Evolutionary conservation across 495 filamentous ascomycete genomes (phyloP), one percentile per base, ranked within the genome.

Genomic region (Podospora anserina): DNA sequence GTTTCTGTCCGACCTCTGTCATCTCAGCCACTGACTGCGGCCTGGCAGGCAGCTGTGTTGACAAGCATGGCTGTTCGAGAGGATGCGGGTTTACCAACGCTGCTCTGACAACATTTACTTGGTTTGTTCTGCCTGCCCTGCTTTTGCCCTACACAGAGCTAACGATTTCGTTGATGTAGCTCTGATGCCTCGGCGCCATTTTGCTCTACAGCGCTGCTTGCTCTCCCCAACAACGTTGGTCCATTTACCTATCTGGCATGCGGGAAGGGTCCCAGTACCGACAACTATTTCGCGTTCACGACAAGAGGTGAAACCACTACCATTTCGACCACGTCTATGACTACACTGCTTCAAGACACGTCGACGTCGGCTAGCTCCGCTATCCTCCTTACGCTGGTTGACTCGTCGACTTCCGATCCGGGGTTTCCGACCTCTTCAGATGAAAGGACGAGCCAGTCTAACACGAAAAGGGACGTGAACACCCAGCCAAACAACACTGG

Each of bases 201-300:
- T 39, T 75, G 74, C 55, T 70, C 72, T 3, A 75, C 70, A 3
- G 74, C 65, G 5, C 62, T 70, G 54, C 59, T 75, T n/a, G 68
- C 60, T 7, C 63, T 73, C n/a, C 23, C 68, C 27, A 61, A 62
- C 62, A 61, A 67, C 64, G 34, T 62, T 61, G 63, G 65, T 2
- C 63, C 66, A 3, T 71, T 68, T 56, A 66, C 63, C 9, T 68
- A 73, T 64, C 67, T 75, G n/a, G 73, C 64, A 3, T 75, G 71
- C 26, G 73, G 62, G 18, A 27, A 34, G 5, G 30, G 9, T 15
- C 59, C 71, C 19, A 71, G 15, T 16, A 65, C 65, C 2, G 67
- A 72, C 15, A 13, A 20, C 9, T 71, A 68, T 63, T 27, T 59
- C 4, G 69, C 68, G 11, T 70, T 65, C 20, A 65, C 71, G 4